phyloP scores from a whole-genome alignment of 257 asterid species.

The Petunia secreta region DNA sequence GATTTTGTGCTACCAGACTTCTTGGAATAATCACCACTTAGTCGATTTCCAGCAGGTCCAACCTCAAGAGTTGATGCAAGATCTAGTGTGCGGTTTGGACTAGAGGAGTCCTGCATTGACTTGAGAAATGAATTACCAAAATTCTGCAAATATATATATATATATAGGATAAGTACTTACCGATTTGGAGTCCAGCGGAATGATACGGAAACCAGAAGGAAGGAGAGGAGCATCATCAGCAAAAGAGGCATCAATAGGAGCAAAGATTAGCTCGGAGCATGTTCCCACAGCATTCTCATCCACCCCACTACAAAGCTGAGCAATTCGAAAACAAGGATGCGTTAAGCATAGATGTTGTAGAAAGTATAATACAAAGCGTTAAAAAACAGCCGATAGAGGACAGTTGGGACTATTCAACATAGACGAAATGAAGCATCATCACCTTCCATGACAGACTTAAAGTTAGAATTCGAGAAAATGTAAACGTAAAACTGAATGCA shows the following conservation, averaged over 20 bases:
- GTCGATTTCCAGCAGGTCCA: constrained; percentile 58
- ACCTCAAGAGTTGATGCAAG: constrained; percentile 93
- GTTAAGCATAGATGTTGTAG: neutral
- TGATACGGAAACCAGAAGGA: constrained; percentile 96
- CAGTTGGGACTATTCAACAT: constrained; percentile 1
- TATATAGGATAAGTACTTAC: constrained; percentile 38
- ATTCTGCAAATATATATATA: neutral
- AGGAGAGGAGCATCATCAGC: constrained; percentile 97
- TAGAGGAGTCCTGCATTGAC: constrained; percentile 62
- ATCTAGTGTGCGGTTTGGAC: constrained; percentile 89
- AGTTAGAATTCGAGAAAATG: neutral
- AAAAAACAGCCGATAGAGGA: neutral
- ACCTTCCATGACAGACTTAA: neutral
- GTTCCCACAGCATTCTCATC: constrained; percentile 83
- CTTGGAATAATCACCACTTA: constrained; percentile 47
- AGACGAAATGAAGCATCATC: neutral
- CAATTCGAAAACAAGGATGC: constrained; percentile 20
- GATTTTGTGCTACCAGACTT: constrained; percentile 59
- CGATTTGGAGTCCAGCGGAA: constrained; percentile 76
- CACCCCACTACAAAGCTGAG: constrained; percentile 90
- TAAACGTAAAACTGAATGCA: neutral
- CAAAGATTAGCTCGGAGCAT: constrained; percentile 87
- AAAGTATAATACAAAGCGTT: neutral
- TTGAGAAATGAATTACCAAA: neutral
- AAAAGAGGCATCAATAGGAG: constrained; percentile 96